Base-by-base conservation (phyloP, 495 filamentous ascomycete species). In the Oidiodendron maius region DNA sequence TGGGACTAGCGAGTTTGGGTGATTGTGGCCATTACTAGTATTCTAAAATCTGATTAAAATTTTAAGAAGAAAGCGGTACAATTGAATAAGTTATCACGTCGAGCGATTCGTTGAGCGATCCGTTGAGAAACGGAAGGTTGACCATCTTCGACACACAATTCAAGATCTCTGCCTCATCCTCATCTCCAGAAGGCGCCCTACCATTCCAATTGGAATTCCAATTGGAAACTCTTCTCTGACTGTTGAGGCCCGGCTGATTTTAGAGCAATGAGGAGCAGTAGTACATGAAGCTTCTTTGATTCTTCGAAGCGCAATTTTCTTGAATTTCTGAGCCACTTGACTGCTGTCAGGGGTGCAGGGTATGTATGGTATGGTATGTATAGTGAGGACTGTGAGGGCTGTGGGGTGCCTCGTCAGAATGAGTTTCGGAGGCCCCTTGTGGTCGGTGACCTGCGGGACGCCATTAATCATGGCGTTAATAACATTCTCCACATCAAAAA, bases 81-180 rank as follows among this genome's bases (percentile, higher is more conserved):
- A n/a, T n/a, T n/a, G n/a, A n/a, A n/a, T n/a, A n/a, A n/a, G n/a
- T n/a, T n/a, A n/a, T 32, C 28, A 32, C 8, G 28, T 32, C n/a
- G 28, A 8, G n/a, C 28, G 8, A 32, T 32, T n/a, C 8, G 37
- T 40, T 21, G 37, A 40, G 17, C n/a, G n/a, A n/a, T n/a, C n/a
- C n/a, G n/a, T n/a, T n/a, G n/a, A n/a, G n/a, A n/a, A 40, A 21
- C 9, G 8, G 37, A 15, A 40, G 18, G 37, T 40, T 16, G 10
- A 40, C 37, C 37, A 40, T 40, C 37, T 40, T 40, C 37, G 37
- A 6, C 9, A 40, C 18, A 21, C 37, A 40, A 40, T 40, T 21
- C 37, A 40, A 21, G n/a, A 40, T 40, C 37, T 40, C 37, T 15
- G 18, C 37, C 18, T 40, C 37, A 40, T 40, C 37, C 10, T 15